A percentile compares a stretch with the other conserved stretches of the same genome.
Conservation (phyloP, 2,329 filamentous ascomycete species). For the Beauveria varroae region DNA sequence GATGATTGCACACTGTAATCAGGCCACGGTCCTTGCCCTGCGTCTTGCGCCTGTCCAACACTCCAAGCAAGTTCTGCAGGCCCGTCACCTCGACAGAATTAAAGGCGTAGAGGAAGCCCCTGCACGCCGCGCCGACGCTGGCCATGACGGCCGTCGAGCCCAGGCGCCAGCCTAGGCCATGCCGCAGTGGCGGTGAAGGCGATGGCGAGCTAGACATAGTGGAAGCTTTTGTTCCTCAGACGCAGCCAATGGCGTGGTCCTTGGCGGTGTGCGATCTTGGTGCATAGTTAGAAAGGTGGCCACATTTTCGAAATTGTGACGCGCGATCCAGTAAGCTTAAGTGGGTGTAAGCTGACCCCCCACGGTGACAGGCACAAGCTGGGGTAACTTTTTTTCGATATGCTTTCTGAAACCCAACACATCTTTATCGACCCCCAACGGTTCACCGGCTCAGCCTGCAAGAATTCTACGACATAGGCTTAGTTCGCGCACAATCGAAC, state of each 20-base stretch:
- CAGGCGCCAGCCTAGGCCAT: conserved; percentile 61
- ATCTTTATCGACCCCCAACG: not conserved
- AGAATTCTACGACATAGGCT: no score
- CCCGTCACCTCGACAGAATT: conserved; percentile 72
- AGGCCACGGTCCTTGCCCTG: conserved; percentile 65
- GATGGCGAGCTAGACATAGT: conserved; percentile 16
- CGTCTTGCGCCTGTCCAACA: conserved; percentile 65
- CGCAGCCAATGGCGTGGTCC: conserved; percentile 8
- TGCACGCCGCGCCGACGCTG: conserved; percentile 60
- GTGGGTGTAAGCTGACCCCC: not conserved
- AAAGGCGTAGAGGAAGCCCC: conserved; percentile 66
- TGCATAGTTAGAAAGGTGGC: conserved; percentile 3
- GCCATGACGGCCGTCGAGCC: conserved; percentile 71
- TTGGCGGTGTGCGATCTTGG: not conserved
- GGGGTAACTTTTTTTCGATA: not conserved
- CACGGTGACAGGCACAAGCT: not conserved
- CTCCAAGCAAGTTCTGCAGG: conserved; percentile 63
- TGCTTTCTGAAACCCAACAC: not conserved
- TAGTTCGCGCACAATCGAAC: not conserved
- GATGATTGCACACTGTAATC: conserved; percentile 57
- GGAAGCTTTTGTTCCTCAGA: not conserved
- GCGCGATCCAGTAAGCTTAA: not conserved
- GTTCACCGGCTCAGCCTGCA: no score
- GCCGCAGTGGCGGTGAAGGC: conserved; percentile 29
- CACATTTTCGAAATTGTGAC: not conserved